These are phyloP conservation scores for Leishmania braziliensis DNA, from an alignment of 208 protist species.

Conservation along the genomic window DNA sequence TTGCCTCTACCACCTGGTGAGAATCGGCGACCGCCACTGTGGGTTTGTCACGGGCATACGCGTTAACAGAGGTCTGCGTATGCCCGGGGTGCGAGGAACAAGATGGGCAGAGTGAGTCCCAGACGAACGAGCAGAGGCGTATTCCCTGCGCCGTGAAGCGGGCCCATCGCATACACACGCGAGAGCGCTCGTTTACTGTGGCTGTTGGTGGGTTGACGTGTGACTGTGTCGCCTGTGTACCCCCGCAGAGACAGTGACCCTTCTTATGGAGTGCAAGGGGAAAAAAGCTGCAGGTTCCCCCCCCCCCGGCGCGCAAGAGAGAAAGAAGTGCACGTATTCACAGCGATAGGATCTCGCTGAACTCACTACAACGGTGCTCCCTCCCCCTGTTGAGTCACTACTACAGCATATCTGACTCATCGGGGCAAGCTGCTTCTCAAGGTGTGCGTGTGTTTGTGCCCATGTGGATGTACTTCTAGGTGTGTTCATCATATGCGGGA, in stretches of 20 bases:
- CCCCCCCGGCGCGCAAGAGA: not conserved
- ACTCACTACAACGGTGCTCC: not conserved
- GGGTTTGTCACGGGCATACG: conserved; percentile 75
- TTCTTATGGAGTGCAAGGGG: not conserved
- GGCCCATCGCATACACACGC: not conserved
- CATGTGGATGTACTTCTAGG: not conserved
- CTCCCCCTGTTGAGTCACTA: not conserved
- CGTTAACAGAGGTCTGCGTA: not conserved
- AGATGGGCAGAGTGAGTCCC: not conserved
- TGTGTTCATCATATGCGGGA: not conserved
- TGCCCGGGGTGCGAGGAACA: not conserved
- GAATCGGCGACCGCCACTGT: conserved; percentile 71
- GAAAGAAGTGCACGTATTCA: not conserved
- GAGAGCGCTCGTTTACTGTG: not conserved
- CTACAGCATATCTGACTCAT: not conserved
- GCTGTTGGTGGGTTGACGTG: not conserved
- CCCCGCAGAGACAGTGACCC: not conserved
- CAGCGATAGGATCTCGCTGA: no score
- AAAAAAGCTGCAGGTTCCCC: not conserved
- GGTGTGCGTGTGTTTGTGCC: not conserved
- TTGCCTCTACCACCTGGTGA: conserved; percentile 45
- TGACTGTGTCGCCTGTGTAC: not conserved
- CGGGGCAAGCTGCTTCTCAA: not conserved
- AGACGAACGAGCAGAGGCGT: not conserved
- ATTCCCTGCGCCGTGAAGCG: not conserved